Percentiles rank a stretch among this genome's conserved stretches.
Conservation (phyloP, 352 stramenopile species). For the Phytopythium litorale region DNA sequence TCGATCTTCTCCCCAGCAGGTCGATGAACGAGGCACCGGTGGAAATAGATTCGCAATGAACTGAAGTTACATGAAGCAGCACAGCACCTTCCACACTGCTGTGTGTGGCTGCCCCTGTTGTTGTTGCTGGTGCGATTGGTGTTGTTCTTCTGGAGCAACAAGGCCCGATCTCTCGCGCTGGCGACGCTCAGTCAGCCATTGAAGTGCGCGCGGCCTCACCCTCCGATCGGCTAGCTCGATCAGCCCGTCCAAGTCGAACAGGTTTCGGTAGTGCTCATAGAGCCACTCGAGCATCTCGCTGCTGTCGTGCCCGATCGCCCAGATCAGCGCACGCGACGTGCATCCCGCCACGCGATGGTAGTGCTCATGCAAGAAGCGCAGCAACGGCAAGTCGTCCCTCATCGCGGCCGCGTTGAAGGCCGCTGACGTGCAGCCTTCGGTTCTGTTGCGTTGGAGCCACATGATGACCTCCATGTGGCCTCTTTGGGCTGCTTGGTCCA, state of each 20-base stretch:
- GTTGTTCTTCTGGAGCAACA: background rate
- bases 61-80: conserved; percentile 1
- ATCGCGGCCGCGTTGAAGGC: conserved; percentile 26
- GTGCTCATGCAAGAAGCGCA: conserved; percentile 25
- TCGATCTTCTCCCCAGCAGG: background rate
- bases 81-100: background rate
- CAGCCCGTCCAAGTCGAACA: conserved; percentile 14
- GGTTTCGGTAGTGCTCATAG: conserved; percentile 11
- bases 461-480: conserved; percentile 10
- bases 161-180: background rate
- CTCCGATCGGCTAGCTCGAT: conserved; percentile 17
- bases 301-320: conserved; percentile 13
- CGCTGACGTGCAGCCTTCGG: conserved; percentile 21
- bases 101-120: background rate
- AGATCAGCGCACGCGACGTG: conserved; percentile 15
- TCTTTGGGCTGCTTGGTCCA: conserved; percentile 4
- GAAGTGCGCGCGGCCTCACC: background rate
- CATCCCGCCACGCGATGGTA: conserved; percentile 13
- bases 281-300: conserved; percentile 18
- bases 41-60: background rate
- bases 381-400: conserved; percentile 18
- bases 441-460: conserved; percentile 14
- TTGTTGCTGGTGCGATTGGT: background rate
- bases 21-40: background rate
- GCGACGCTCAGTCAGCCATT: background rate